Base-by-base conservation (phyloP, 2,329 filamentous ascomycete genomes). In the Cladophialophora immunda region DNA sequence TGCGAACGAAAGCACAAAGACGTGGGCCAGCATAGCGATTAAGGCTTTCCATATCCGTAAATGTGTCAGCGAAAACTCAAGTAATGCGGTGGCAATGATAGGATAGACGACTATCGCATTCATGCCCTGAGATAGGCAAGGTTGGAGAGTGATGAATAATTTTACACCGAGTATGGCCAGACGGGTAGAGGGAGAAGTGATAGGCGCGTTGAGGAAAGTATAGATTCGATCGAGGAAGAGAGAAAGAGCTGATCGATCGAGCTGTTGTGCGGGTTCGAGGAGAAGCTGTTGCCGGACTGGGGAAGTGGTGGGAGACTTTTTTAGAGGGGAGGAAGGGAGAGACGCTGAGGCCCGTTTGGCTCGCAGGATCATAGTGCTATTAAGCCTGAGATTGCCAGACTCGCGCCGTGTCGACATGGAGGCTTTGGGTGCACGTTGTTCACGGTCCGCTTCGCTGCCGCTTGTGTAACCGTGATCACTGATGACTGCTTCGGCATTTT, bases 31-130 rank as follows among this genome's bases (percentile, higher is more conserved):
- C 61, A 61, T 65, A 15, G 64, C 62, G 27, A 66, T 11, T 4
- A 29, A 36, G 9, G 64, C 68, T 62, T 70, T 70, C 71, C 70
- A 73, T 13, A 70, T 13, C 15, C 61, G 66, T 32, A 69, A 45
- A 38, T 68, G 58, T 1, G 63, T 19, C n/a, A 65, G 7, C 7
- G 71, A 65, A 47, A 73, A 68, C 58, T 73, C 72, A 4, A 69
- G 55, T 19, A 71, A 52, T 9, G 72, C 72, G 2, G 68, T 29
- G 6, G 30, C 58, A 22, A 73, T 69, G 29, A 71, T 38, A 4
- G 68, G 69, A 52, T 73, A 73, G 38, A 72, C 68, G 15, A 71
- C 52, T 3, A 58, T n/a, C 13, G 66, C 65, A 53, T 73, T 70
- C 38, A 72, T 65, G 8, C 71, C 72, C 7, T 54, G 52, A 4